A percentile compares a stretch with the other conserved stretches of the same genome.
Conservation (phyloP, 345 rosid genomes). For the Geranium brycei region DNA sequence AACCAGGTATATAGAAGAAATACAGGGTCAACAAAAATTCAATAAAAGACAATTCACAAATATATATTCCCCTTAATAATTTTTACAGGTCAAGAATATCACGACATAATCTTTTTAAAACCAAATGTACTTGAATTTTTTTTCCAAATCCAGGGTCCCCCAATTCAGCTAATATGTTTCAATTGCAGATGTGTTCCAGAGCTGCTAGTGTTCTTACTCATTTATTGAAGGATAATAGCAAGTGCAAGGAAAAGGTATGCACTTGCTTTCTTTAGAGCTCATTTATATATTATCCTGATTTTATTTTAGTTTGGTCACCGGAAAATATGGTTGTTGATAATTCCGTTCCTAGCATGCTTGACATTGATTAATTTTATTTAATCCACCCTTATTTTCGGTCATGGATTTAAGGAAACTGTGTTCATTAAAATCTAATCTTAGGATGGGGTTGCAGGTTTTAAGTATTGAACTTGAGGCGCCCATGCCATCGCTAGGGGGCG, state of each 20-base stretch:
- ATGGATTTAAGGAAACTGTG: too few species aligned
- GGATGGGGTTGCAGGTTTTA: slow-evolving; percentile 42
- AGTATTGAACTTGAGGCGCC: slow-evolving; percentile 67
- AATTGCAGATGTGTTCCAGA: slow-evolving; percentile 74
- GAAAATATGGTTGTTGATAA: too few species aligned
- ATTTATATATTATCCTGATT: neutral
- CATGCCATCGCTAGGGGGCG: slow-evolving; percentile 59
- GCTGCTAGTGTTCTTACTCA: slow-evolving; percentile 94
- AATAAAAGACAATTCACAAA: too few species aligned
- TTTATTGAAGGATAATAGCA: slow-evolving; percentile 59
- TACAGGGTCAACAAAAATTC: too few species aligned
- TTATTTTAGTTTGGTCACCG: neutral
- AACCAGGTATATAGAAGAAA: too few species aligned
- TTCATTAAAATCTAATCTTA: slow-evolving; percentile 5
- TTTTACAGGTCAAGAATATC: too few species aligned
- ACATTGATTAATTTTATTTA: neutral
- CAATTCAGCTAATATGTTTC: slow-evolving; percentile 10
- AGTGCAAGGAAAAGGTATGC: slow-evolving; percentile 81
- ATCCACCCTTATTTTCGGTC: too few species aligned
- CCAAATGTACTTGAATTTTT: neutral
- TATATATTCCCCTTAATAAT: too few species aligned
- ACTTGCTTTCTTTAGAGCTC: slow-evolving; percentile 3
- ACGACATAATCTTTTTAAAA: too few species aligned
- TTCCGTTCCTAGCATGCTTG: neutral
- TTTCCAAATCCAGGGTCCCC: neutral